Evolutionary conservation across 805 yeast genomes (phyloP).

Genomic region (Yarrowia bubula): DNA sequence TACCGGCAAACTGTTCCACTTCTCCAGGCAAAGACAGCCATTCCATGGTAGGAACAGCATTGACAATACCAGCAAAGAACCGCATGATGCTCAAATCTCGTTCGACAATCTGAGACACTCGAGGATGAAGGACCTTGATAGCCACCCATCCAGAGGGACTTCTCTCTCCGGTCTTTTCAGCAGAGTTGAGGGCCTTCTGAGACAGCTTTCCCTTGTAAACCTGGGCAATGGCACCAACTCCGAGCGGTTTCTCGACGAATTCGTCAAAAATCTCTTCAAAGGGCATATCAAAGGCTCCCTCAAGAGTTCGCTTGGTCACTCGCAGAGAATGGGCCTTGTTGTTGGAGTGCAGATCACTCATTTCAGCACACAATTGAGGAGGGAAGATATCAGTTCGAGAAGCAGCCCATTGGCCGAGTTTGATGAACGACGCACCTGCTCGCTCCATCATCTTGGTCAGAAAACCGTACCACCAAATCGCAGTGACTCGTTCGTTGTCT

Average conservation of each 20-base stretch:
- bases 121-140: slow-evolving; percentile 88
- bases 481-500: slow-evolving; percentile 55
- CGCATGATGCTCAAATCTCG: slow-evolving; percentile 84
- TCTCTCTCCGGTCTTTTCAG: neutral
- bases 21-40: slow-evolving; percentile 96
- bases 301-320: slow-evolving; percentile 58
- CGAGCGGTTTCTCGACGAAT: slow-evolving; percentile 72
- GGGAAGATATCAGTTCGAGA: slow-evolving; percentile 93
- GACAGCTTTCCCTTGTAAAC: slow-evolving; percentile 72
- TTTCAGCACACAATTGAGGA: slow-evolving; percentile 67
- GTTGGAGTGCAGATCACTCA: slow-evolving; percentile 77
- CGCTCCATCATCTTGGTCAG: slow-evolving; percentile 66
- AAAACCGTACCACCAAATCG: slow-evolving; percentile 65
- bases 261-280: slow-evolving; percentile 80
- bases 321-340: slow-evolving; percentile 68
- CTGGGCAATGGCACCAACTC: slow-evolving; percentile 99
- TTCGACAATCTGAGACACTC: slow-evolving; percentile 65
- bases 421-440: slow-evolving; percentile 83
- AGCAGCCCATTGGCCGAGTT: slow-evolving; percentile 98
- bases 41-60: slow-evolving; percentile 88
- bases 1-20: slow-evolving; percentile 77
- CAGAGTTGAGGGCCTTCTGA: neutral
- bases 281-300: slow-evolving; percentile 56
- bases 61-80: slow-evolving; percentile 69
- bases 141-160: slow-evolving; percentile 58